Evolutionary conservation across 805 yeast genomes (phyloP).

Genomic region (Candida montana): DNA sequence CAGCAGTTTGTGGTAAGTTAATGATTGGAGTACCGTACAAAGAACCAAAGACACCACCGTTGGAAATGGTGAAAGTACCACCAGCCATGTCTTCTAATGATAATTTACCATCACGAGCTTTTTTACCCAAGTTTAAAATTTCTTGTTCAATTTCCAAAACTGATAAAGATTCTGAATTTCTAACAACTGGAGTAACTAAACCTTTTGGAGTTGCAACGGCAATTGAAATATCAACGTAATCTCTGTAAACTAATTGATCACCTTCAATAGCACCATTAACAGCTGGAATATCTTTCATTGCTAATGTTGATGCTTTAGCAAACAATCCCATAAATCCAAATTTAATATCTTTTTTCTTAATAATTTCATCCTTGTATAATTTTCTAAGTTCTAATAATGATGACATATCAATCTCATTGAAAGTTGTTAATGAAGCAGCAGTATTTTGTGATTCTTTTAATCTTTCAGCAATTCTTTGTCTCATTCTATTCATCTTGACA

Average conservation of each 20-base stretch:
- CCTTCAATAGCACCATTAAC: slow-evolving; percentile 94
- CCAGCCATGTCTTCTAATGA: slow-evolving; percentile 98
- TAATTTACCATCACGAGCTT: slow-evolving; percentile 95
- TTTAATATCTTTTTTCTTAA: slow-evolving; percentile 90
- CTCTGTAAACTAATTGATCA: slow-evolving; percentile 92
- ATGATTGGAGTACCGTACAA: slow-evolving; percentile 97
- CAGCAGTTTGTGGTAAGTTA: slow-evolving; percentile 97
- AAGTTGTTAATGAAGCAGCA: slow-evolving; percentile 95
- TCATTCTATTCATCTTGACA: slow-evolving; percentile 99
- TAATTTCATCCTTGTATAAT: slow-evolving; percentile 91
- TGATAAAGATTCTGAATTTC: slow-evolving; percentile 90
- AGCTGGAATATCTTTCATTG: slow-evolving; percentile 91
- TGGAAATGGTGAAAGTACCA: slow-evolving; percentile 97
- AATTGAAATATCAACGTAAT: slow-evolving; percentile 89
- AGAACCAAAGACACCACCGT: slow-evolving; percentile 99
- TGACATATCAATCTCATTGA: slow-evolving; percentile 97
- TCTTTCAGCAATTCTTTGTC: slow-evolving; percentile 97
- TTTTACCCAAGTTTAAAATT: slow-evolving; percentile 72
- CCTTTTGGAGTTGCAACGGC: slow-evolving; percentile 99
- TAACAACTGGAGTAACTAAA: slow-evolving; percentile 93
- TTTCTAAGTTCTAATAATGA: slow-evolving; percentile 90
- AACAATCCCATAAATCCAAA: slow-evolving; percentile 99
- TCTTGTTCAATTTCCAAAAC: slow-evolving; percentile 88
- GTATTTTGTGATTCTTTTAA: slow-evolving; percentile 98
- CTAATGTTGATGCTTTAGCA: slow-evolving; percentile 87